Conservation (phyloP, 345 rosid genomes). For the Populus tremula region DNA sequence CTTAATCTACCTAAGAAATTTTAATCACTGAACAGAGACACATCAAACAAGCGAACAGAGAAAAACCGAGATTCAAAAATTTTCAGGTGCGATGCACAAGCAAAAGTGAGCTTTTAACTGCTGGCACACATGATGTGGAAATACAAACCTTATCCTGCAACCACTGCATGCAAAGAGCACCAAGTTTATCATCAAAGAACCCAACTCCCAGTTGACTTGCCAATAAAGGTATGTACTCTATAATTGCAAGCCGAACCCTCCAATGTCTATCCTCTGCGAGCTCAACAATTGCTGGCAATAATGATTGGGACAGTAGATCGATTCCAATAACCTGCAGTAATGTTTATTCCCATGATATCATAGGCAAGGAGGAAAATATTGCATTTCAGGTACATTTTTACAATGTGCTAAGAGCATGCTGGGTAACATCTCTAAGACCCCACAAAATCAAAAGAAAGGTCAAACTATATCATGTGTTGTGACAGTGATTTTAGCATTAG, state of each 20-base stretch:
- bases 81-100: not conserved
- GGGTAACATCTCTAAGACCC: not conserved
- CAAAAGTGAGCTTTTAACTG: not conserved
- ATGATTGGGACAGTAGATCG: slow-evolving; percentile 87
- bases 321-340: slow-evolving; percentile 85
- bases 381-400: not conserved
- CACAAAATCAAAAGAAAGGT: not conserved
- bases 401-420: not conserved
- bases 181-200: slow-evolving; percentile 91
- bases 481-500: not conserved
- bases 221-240: slow-evolving; percentile 88
- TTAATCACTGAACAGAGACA: not conserved
- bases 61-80: not conserved
- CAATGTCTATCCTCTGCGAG: slow-evolving; percentile 98
- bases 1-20: not conserved
- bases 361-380: not conserved
- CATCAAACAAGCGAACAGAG: not conserved
- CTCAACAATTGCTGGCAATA: slow-evolving; percentile 95
- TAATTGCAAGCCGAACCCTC: slow-evolving; percentile 94
- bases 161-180: slow-evolving; percentile 98
- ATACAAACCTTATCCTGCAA: slow-evolving; percentile 79
- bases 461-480: not conserved
- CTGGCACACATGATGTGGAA: not conserved
- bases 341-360: not conserved
- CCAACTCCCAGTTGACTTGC: slow-evolving; percentile 96